Percentiles rank a stretch among this genome's conserved stretches.
phyloP scores from a whole-genome alignment of 768 basidiomycete genomes.

The Pulveroboletus sp. region DNA sequence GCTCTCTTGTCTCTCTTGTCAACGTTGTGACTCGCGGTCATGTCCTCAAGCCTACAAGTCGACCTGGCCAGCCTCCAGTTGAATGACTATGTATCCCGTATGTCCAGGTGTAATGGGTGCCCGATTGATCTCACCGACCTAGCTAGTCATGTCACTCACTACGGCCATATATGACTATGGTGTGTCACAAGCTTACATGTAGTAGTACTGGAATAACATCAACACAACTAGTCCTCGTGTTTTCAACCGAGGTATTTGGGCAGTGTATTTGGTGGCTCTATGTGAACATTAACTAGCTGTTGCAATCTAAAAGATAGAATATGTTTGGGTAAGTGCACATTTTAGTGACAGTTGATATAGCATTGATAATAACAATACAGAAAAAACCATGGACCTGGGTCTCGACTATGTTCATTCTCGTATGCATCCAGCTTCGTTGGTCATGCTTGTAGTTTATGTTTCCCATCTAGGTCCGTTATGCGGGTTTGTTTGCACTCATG shows the following conservation, averaged over 20 bases:
- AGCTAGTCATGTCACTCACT: background rate
- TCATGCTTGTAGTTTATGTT: background rate
- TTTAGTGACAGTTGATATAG: no score
- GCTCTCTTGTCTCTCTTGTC: no score
- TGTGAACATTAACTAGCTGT: no score
- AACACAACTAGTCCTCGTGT: slow-evolving; percentile 2
- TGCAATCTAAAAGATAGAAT: background rate
- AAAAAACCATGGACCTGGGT: background rate
- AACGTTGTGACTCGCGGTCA: background rate
- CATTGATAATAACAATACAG: background rate
- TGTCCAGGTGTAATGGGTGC: background rate
- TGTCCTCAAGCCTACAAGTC: background rate
- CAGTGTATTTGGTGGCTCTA: background rate
- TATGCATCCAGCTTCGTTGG: background rate
- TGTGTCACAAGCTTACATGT: background rate
- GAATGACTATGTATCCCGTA: slow-evolving; percentile 6
- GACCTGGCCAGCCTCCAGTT: slow-evolving; percentile 3
- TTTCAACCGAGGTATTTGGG: slow-evolving; percentile 4
- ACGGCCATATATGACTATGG: slow-evolving; percentile 2
- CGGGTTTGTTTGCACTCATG: slow-evolving; percentile 1
- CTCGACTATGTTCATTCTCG: background rate
- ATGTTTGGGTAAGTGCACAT: slow-evolving; percentile 6
- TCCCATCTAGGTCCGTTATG: slow-evolving; percentile 8
- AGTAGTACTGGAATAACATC: background rate
- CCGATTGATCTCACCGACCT: background rate